Evolutionary conservation across 208 protist species (phyloP).

Genomic region (Wallacemonas sp.): DNA sequence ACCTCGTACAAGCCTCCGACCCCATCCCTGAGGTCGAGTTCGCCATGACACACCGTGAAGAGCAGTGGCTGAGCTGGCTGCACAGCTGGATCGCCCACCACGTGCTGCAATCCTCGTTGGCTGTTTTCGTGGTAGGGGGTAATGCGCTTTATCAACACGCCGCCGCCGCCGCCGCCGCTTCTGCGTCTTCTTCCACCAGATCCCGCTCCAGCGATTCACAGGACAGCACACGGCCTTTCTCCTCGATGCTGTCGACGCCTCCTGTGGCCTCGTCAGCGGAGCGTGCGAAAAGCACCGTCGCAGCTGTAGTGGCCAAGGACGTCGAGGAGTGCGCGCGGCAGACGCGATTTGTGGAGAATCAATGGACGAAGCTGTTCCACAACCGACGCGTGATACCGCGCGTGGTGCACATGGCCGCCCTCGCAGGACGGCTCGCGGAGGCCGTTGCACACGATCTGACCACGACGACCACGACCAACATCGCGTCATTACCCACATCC

Average conservation of each 20-base stretch:
- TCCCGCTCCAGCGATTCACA: no score
- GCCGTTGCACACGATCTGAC: neutral
- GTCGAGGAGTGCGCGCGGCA: slow-evolving; percentile 21
- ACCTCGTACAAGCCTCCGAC: slow-evolving; percentile 66
- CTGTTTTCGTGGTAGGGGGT: slow-evolving; percentile 60
- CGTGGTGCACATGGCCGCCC: slow-evolving; percentile 36
- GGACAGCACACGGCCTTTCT: no score
- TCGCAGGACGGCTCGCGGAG: slow-evolving; percentile 36
- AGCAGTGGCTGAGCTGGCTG: slow-evolving; percentile 39
- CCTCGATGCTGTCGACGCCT: neutral
- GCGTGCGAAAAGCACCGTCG: neutral
- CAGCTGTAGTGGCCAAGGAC: neutral
- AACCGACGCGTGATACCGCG: slow-evolving; percentile 57
- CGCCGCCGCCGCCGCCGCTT: neutral
- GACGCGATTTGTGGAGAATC: slow-evolving; percentile 33
- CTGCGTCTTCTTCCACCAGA: no score
- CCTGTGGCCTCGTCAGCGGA: neutral
- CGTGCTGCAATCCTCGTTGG: slow-evolving; percentile 44
- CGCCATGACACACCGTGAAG: slow-evolving; percentile 45
- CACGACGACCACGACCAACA: slow-evolving; percentile 11
- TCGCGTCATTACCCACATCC: neutral
- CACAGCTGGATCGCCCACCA: slow-evolving; percentile 44
- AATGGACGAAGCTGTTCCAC: slow-evolving; percentile 71
- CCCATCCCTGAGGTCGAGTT: slow-evolving; percentile 76
- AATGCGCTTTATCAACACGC: slow-evolving; percentile 14